A percentile compares a stretch with the other conserved stretches of the same genome.
Evolutionary conservation across 1,139 yeast genomes (phyloP).

Genomic region (Meyerozyma guilliermondii): DNA sequence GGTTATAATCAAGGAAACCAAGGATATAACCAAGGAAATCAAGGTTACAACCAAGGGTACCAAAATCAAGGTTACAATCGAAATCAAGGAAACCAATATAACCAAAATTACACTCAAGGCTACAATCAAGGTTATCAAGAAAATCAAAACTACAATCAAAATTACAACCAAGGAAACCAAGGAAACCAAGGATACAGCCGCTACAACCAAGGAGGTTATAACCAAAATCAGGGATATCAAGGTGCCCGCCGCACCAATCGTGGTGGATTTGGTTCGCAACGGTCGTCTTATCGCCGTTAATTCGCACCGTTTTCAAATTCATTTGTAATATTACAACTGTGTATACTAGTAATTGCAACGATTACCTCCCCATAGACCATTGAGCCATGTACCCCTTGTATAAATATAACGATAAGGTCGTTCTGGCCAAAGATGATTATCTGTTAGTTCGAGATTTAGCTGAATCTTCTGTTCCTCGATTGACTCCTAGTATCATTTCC

Average conservation of each 20-base stretch:
- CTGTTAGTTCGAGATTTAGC: neutral
- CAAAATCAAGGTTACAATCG: constrained; percentile 6
- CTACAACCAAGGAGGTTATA: constrained; percentile 6
- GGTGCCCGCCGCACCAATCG: constrained; percentile 1
- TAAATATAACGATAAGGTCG: neutral
- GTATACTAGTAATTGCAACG: neutral
- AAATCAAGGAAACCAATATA: too few species aligned
- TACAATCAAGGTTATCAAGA: neutral
- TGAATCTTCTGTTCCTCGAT: neutral
- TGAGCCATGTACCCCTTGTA: neutral
- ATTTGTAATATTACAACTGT: neutral
- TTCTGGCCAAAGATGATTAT: neutral
- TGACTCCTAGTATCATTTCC: neutral
- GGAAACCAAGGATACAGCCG: constrained; percentile 10
- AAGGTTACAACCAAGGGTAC: constrained; percentile 8
- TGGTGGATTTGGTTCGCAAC: constrained; percentile 3
- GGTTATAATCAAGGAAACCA: constrained; percentile 4
- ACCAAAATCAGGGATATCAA: constrained; percentile 4
- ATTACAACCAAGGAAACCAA: constrained; percentile 4
- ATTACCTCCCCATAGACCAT: too few species aligned
- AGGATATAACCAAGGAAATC: constrained; percentile 9
- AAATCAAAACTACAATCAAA: too few species aligned
- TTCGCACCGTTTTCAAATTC: neutral
- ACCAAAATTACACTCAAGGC: neutral
- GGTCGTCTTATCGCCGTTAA: neutral